Base-by-base conservation (phyloP, 2,329 filamentous ascomycete genomes). In the Aspergillus fumigatus region DNA sequence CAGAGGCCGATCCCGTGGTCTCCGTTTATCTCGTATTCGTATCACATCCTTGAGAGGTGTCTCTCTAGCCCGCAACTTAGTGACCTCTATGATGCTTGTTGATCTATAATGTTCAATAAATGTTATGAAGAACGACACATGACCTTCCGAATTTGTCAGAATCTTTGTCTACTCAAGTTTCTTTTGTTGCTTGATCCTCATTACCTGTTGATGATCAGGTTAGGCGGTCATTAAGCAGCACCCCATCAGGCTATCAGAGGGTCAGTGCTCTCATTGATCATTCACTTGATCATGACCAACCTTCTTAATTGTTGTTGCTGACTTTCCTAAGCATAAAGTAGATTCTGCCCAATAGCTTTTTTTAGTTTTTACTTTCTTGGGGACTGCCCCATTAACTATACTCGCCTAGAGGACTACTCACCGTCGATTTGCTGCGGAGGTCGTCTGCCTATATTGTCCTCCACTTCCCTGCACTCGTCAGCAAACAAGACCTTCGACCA, bases 1-100 rank as follows among this genome's bases (percentile, higher is more conserved):
- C 64, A 68, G 63, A 61, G 58, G 48, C 51, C 60, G 59, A 63
- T 61, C 62, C 52, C 53, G 50, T 50, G 43, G 43, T 47, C 52
- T 47, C 26, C 14, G 32, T 61, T 61, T 62, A 64, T 58, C 48
- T 55, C 57, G 56, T 58, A 59, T 45, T 45, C 50, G 23, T 21
- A 25, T 49, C 32, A 7, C 25, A 7, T 7, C 25, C 25, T 26
- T 1, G 25, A 26, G 5, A 26, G 25, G 25, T 7, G 7, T 8
- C 19, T 38, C 32, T 38, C 43, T 23, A 21, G 43, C 7, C 21
- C 9, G 21, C 32, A 35, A 6, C 11, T 14, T 6, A 35, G 29
- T 32, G 32, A 35, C 32, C 32, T 17, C 11, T 23, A 2, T 14
- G n/a, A 25, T 14, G 11, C 4, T 47, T 47, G 43, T 14, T 23